A percentile compares a stretch with the other conserved stretches of the same genome.
phyloP scores from a whole-genome alignment of 2,329 filamentous ascomycete species.

The Fusarium sp. region DNA sequence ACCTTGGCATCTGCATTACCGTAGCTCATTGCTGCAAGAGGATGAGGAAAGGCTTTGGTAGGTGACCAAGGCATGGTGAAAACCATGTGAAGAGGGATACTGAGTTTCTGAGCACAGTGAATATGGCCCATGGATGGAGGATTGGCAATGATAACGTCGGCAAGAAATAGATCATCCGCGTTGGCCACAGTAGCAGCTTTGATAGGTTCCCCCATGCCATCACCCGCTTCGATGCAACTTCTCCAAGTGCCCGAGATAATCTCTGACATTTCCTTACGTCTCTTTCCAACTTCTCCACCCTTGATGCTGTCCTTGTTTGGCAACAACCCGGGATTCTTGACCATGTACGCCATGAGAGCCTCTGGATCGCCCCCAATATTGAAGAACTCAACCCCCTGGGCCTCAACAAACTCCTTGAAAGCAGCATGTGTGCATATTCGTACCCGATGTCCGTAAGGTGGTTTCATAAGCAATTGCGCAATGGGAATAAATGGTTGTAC shows the following conservation, averaged over 20 bases:
- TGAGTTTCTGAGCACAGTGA: slow-evolving; percentile 64
- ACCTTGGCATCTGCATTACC: slow-evolving; percentile 42
- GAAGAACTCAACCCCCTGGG: slow-evolving; percentile 68
- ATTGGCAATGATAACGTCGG: slow-evolving; percentile 67
- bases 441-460: slow-evolving; percentile 64
- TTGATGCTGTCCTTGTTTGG: slow-evolving; percentile 54
- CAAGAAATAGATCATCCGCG: slow-evolving; percentile 60
- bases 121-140: slow-evolving; percentile 66
- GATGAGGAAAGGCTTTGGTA: slow-evolving; percentile 58
- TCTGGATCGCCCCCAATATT: slow-evolving; percentile 69
- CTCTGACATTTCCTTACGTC: slow-evolving; percentile 55
- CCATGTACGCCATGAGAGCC: slow-evolving; percentile 60
- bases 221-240: slow-evolving; percentile 55
- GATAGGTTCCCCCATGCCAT: slow-evolving; percentile 49
- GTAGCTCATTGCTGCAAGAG: slow-evolving; percentile 55
- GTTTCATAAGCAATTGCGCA: slow-evolving; percentile 58
- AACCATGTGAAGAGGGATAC: slow-evolving; percentile 64
- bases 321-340: slow-evolving; percentile 57
- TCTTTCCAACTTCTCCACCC: slow-evolving; percentile 54
- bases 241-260: slow-evolving; percentile 56
- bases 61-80: slow-evolving; percentile 79
- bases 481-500: slow-evolving; percentile 70
- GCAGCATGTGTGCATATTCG: slow-evolving; percentile 68
- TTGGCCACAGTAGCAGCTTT: slow-evolving; percentile 47
- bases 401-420: slow-evolving; percentile 66